phyloP scores from a whole-genome alignment of 768 basidiomycete species.

The Crassisporium funariophilum region DNA sequence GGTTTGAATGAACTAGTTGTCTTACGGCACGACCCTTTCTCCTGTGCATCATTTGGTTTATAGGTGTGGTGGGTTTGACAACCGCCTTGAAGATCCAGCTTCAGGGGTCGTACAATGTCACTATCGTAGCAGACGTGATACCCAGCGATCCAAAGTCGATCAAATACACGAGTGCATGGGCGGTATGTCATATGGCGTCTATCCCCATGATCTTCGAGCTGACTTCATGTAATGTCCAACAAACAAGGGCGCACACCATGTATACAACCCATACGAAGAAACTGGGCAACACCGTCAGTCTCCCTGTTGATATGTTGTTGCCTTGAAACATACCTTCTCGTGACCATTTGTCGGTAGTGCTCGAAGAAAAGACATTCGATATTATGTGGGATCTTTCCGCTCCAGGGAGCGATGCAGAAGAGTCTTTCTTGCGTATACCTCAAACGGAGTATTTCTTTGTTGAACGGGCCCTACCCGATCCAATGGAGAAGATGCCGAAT shows the following conservation, averaged over 20 bases:
- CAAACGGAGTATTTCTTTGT: constrained; percentile 64
- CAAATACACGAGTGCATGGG: constrained; percentile 82
- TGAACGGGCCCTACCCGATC: constrained; percentile 39
- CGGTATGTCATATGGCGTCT: constrained; percentile 46
- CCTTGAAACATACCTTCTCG: neutral
- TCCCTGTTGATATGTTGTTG: neutral
- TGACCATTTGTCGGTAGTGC: constrained; percentile 38
- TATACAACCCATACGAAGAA: constrained; percentile 57
- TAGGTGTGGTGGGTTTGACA: constrained; percentile 79
- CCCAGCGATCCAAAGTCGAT: constrained; percentile 76
- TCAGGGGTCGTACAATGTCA: constrained; percentile 60
- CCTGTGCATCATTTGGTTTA: neutral
- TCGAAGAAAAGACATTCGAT: constrained; percentile 76
- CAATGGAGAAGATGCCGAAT: constrained; percentile 55
- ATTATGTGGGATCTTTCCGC: constrained; percentile 73
- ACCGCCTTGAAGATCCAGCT: constrained; percentile 75
- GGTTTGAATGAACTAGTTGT: constrained; percentile 2
- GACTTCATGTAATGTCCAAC: too few relatives aligned
- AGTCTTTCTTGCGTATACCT: constrained; percentile 62
- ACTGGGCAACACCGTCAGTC: constrained; percentile 54
- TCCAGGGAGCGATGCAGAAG: constrained; percentile 54
- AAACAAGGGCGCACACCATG: constrained; percentile 87
- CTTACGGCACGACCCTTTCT: neutral
- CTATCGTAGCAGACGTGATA: constrained; percentile 69
- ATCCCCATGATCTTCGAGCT: too few relatives aligned